Percentiles rank a stretch among this genome's conserved stretches.
These are phyloP conservation scores for Aspergillus haitiensis DNA, from an alignment of 495 filamentous ascomycete species.

Conservation along the genomic window DNA sequence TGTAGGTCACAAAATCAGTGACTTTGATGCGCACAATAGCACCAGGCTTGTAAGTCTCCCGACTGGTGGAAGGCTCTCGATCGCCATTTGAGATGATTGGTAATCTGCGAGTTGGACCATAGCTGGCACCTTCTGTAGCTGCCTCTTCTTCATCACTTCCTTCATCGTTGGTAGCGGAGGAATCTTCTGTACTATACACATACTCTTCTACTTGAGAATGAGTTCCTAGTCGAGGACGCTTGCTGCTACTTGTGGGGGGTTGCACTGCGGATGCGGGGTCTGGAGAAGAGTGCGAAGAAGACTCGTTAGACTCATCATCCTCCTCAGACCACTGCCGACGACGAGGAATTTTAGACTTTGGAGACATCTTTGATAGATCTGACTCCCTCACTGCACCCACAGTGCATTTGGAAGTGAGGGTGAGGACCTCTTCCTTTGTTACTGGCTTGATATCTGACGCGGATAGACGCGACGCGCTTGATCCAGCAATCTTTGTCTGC, in stretches of 20 bases:
- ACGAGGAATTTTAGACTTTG: slow-evolving; percentile 27
- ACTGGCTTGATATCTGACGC: neutral
- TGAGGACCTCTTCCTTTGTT: slow-evolving; percentile 19
- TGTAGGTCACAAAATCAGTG: slow-evolving; percentile 94
- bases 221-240: slow-evolving; percentile 36
- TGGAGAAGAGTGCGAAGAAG: slow-evolving; percentile 22
- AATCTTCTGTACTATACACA: slow-evolving; percentile 12
- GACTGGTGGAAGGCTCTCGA: slow-evolving; percentile 14
- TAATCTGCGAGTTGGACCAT: neutral
- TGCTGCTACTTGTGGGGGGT: slow-evolving; percentile 26
- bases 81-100: slow-evolving; percentile 7
- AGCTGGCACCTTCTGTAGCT: neutral
- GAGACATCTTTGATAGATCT: slow-evolving; percentile 31
- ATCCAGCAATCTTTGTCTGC: slow-evolving; percentile 15
- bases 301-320: slow-evolving; percentile 31
- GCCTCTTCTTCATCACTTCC: neutral
- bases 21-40: slow-evolving; percentile 87
- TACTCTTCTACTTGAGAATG: slow-evolving; percentile 16
- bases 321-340: slow-evolving; percentile 35
- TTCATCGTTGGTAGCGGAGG: slow-evolving; percentile 4
- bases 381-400: slow-evolving; percentile 9
- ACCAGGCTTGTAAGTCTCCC: slow-evolving; percentile 65
- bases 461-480: slow-evolving; percentile 28
- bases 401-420: slow-evolving; percentile 13
- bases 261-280: slow-evolving; percentile 26